These are phyloP conservation scores for Aureobasidium sp. DNA, from an alignment of 2,329 filamentous ascomycete species.

Conservation along the genomic window DNA sequence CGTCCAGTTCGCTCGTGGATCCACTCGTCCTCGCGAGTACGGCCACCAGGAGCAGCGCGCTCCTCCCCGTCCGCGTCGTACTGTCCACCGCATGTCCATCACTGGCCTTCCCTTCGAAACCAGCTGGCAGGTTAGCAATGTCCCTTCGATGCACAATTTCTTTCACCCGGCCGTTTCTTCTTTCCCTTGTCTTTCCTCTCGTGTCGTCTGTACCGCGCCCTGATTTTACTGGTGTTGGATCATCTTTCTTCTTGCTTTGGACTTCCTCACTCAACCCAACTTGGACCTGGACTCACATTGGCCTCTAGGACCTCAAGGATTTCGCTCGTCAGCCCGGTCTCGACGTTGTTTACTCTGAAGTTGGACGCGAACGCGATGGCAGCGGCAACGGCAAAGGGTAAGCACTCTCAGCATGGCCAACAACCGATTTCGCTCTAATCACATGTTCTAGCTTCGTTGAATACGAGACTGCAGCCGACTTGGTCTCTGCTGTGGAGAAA, in stretches of 20 bases:
- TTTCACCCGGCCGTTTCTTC: neutral
- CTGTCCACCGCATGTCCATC: constrained; percentile 93
- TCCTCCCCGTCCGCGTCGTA: constrained; percentile 78
- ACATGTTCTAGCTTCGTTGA: constrained; percentile 70
- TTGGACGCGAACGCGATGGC: constrained; percentile 81
- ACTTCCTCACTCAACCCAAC: constrained; percentile 29
- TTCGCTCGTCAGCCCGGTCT: constrained; percentile 94
- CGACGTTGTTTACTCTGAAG: constrained; percentile 97
- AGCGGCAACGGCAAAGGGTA: constrained; percentile 58
- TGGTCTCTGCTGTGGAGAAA: constrained; percentile 88
- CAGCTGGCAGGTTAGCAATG: constrained; percentile 98
- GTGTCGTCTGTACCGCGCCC: neutral
- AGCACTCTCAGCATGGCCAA: constrained; percentile 28
- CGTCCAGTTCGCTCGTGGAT: constrained; percentile 94
- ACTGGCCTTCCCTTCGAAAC: constrained; percentile 95
- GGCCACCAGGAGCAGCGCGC: constrained; percentile 35
- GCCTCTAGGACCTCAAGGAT: constrained; percentile 96
- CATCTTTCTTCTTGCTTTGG: constrained; percentile 19
- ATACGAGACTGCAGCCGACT: constrained; percentile 85
- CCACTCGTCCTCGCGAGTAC: constrained; percentile 50
- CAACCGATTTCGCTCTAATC: neutral
- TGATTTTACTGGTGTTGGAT: neutral
- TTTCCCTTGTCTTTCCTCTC: constrained; percentile 4
- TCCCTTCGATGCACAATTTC: constrained; percentile 14
- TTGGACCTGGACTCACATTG: constrained; percentile 64